Evolutionary conservation across 2,329 filamentous ascomycete genomes (phyloP), one percentile per base, ranked within the genome.

Genomic region (Colletotrichum sp.): DNA sequence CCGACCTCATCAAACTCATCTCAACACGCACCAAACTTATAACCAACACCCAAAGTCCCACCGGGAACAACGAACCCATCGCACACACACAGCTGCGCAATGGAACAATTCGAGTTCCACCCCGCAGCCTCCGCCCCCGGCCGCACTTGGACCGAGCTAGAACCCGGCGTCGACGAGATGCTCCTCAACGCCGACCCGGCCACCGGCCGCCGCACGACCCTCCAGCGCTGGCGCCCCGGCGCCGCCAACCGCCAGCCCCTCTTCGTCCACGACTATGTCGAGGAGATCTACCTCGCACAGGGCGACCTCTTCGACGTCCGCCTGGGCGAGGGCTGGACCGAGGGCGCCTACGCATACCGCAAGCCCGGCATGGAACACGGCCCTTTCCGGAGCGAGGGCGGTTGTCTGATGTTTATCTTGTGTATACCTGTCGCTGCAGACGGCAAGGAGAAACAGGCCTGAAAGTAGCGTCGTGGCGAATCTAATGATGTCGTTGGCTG

Each of bases 281-380:
- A 86, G 67, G 85, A 86, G 65, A 84, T 86, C 65, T 85, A 81
- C 72, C 79, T 86, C 52, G 77, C 83, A 18, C 81, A 84, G 39
- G 84, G 84, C 16, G 83, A 83, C 55, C 73, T 86, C 68, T 81
- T 80, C 72, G 84, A 86, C 78, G 77, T 80, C 52, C 80, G 79
- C 18, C 79, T 85, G 10, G 76, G 71, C 21, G 77, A 81, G 68
- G 76, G 80, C 10, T 86, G 82, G 82, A 74, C 80, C 15, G 80
- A 81, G 64, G 84, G 84, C 49, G 80, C 83, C 6, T 86, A 86
- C 81, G 85, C 84, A 16, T 86, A 86, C 77, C 81, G 85, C 24
- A 81, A 83, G 65, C 84, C 84, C 16, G 84, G 84, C 12, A 86
- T 85, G 85, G 77, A 83, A 75, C 84, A 86, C 80, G 85, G 85